Evolutionary conservation across 2,329 filamentous ascomycete genomes (phyloP).

Genomic region (Ceratocystis harringtonii): DNA sequence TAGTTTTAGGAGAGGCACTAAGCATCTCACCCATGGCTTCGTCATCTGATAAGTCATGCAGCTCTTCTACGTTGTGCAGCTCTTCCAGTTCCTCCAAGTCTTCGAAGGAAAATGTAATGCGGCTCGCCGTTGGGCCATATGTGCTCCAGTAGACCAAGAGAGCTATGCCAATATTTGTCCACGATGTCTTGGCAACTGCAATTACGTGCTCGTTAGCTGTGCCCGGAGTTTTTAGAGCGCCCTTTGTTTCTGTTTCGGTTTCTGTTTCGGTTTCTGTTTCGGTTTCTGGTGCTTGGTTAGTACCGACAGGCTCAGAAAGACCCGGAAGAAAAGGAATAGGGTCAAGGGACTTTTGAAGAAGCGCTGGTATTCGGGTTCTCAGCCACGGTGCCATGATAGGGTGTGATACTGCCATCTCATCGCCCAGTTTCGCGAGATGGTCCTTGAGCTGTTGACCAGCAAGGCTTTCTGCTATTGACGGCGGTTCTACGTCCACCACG

Average conservation of each 20-base stretch:
- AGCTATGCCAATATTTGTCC: constrained; percentile 25
- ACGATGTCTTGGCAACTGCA: constrained; percentile 21
- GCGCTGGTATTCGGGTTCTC: constrained; percentile 35
- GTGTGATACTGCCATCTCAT: constrained; percentile 43
- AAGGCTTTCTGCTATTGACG: constrained; percentile 46
- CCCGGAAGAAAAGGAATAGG: constrained; percentile 48
- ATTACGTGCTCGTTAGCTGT: not conserved
- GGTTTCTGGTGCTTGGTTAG: no score
- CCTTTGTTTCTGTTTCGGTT: not conserved
- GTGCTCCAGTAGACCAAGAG: constrained; percentile 23
- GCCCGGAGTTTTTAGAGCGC: not conserved
- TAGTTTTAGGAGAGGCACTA: no score
- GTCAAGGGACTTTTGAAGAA: constrained; percentile 41
- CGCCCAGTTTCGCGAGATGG: constrained; percentile 37
- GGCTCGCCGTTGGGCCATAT: constrained; percentile 10
- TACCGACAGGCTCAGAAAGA: constrained; percentile 24
- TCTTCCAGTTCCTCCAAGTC: constrained; percentile 10
- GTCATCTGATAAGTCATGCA: constrained; percentile 9
- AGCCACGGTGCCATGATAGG: constrained; percentile 44
- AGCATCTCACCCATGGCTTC: no score
- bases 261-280: no score
- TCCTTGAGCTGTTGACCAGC: constrained; percentile 47
- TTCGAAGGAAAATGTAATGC: constrained; percentile 9
- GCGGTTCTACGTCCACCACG: constrained; percentile 45
- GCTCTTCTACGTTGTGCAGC: constrained; percentile 3